These are phyloP conservation scores for Gastrodia elata DNA, from an alignment of 106 monocot genomes.

Conservation along the genomic window DNA sequence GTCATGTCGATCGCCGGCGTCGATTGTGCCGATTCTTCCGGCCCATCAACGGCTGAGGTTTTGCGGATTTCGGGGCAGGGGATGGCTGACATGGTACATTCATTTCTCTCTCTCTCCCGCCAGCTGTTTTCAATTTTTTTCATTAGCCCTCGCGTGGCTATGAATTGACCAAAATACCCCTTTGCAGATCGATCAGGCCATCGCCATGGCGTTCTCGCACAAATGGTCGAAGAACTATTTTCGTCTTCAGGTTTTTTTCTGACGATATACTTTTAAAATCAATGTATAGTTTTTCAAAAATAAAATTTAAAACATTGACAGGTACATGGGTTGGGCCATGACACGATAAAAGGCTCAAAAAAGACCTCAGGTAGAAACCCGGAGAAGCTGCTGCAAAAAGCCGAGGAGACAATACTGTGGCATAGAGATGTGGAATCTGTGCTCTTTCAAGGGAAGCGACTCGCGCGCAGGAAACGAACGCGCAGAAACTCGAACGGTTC, in stretches of 20 bases:
- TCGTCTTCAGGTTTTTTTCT: slow-evolving; percentile 19
- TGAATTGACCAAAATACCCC: neutral
- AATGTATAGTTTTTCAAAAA: neutral
- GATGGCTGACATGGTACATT: slow-evolving; percentile 33
- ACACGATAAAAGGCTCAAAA: neutral
- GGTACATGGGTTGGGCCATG: neutral
- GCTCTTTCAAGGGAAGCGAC: slow-evolving; percentile 16
- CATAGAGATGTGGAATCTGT: slow-evolving; percentile 19
- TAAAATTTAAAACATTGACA: neutral
- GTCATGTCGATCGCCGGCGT: slow-evolving; percentile 47
- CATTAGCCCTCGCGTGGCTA: neutral
- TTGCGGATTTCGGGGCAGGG: slow-evolving; percentile 20
- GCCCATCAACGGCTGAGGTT: slow-evolving; percentile 8
- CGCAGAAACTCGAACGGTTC: slow-evolving; percentile 13
- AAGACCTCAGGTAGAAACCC: neutral
- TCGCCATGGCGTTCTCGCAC: slow-evolving; percentile 18
- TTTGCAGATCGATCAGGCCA: slow-evolving; percentile 22
- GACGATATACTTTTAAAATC: no score
- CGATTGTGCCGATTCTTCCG: neutral
- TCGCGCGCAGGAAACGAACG: slow-evolving; percentile 6
- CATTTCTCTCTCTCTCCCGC: slow-evolving; percentile 1
- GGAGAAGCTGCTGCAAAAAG: neutral
- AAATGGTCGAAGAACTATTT: slow-evolving; percentile 12
- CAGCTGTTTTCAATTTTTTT: neutral
- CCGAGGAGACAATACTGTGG: slow-evolving; percentile 3